A percentile compares a stretch with the other conserved stretches of the same genome.
Evolutionary conservation across 257 asterid species (phyloP).

Genomic region (Scutellaria galericulata): DNA sequence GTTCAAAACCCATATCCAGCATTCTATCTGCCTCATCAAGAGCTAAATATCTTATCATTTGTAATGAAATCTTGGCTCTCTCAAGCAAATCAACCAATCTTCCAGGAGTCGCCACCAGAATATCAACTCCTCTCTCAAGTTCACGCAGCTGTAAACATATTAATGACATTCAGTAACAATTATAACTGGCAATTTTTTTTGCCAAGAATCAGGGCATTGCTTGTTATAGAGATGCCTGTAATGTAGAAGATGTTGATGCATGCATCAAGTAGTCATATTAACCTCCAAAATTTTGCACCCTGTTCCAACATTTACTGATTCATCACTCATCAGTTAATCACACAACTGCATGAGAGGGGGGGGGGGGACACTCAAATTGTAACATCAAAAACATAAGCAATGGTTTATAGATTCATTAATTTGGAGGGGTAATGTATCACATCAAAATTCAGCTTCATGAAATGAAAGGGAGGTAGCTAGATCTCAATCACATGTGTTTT

Average conservation of each 20-base stretch:
- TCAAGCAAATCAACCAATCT: conserved; percentile 84
- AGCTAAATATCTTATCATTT: conserved; percentile 75
- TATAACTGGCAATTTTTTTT: conserved; percentile 8
- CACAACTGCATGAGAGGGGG: not conserved
- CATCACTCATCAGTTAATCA: not conserved
- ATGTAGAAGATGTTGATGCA: not conserved
- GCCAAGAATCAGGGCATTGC: not conserved
- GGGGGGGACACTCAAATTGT: not conserved
- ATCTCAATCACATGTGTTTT: too few species aligned
- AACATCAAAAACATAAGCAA: too few species aligned
- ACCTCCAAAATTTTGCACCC: not conserved
- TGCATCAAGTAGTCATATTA: not conserved
- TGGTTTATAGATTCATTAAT: too few species aligned
- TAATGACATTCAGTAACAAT: conserved; percentile 15
- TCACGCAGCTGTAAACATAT: conserved; percentile 66
- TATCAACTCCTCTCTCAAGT: conserved; percentile 89
- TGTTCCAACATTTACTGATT: not conserved
- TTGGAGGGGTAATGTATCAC: too few species aligned
- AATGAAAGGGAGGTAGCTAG: too few species aligned
- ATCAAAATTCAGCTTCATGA: too few species aligned
- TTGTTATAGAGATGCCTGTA: not conserved
- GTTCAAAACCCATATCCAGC: conserved; percentile 92
- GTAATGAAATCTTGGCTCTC: conserved; percentile 77
- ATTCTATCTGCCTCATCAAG: conserved; percentile 91
- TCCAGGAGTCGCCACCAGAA: conserved; percentile 90